A percentile compares a stretch with the other conserved stretches of the same genome.
Evolutionary conservation across 2,329 filamentous ascomycete species (phyloP).

Genomic region (Stromatinia cepivora): DNA sequence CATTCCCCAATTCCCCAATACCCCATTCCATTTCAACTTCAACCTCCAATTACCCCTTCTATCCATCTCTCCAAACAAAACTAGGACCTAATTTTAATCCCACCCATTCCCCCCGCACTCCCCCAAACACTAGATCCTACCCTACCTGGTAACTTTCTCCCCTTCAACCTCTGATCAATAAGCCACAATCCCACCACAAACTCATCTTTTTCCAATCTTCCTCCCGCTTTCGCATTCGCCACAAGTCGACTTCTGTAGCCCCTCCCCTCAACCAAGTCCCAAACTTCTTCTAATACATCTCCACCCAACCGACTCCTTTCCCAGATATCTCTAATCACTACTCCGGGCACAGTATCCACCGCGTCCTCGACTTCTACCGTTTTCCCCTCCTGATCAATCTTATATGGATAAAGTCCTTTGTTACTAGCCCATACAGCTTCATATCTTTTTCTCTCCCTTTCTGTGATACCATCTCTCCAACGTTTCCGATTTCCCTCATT

Average conservation of each 20-base stretch:
- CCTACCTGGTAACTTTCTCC: constrained; percentile 70
- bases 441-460: constrained; percentile 74
- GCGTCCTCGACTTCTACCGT: constrained; percentile 67
- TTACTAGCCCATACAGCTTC: constrained; percentile 86
- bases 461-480: constrained; percentile 74
- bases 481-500: constrained; percentile 73
- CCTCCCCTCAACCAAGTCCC: constrained; percentile 71
- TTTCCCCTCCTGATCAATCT: constrained; percentile 74
- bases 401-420: constrained; percentile 58
- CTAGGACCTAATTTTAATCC: constrained; percentile 33
- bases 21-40: neutral
- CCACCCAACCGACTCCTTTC: constrained; percentile 63
- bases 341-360: constrained; percentile 48
- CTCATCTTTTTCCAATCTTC: constrained; percentile 64
- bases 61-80: neutral
- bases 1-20: neutral
- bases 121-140: constrained; percentile 76
- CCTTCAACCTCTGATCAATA: constrained; percentile 77
- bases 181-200: constrained; percentile 85
- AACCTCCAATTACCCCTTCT: neutral
- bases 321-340: constrained; percentile 70
- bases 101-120: constrained; percentile 55
- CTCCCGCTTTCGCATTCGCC: constrained; percentile 61
- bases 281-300: constrained; percentile 72
- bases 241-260: constrained; percentile 45